Conservation (phyloP, 768 basidiomycete species). For the Suillus weaverae region DNA sequence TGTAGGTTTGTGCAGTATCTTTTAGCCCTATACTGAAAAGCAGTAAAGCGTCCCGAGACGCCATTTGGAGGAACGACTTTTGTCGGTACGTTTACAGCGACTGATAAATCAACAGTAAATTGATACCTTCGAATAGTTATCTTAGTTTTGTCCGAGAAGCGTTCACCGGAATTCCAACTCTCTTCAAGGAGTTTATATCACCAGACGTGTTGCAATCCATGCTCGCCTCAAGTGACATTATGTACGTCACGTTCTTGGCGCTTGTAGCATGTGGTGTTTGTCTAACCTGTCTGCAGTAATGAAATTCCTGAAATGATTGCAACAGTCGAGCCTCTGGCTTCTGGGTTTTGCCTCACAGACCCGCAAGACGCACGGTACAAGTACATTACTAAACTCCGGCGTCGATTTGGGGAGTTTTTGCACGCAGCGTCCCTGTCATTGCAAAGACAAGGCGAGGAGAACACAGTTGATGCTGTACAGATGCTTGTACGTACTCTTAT, state of each 20-base stretch:
- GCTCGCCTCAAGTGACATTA: constrained; percentile 59
- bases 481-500: constrained; percentile 18
- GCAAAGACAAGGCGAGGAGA: constrained; percentile 74
- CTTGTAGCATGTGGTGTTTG: not conserved
- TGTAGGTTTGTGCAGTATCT: constrained; percentile 36
- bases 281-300: constrained; percentile 41
- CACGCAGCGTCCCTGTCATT: constrained; percentile 69
- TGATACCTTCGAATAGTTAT: constrained; percentile 41
- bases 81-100: constrained; percentile 54
- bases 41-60: constrained; percentile 43
- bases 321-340: constrained; percentile 55
- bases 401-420: constrained; percentile 67
- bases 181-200: constrained; percentile 54
- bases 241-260: constrained; percentile 48
- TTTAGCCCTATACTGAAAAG: constrained; percentile 4
- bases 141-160: constrained; percentile 73
- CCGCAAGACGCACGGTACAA: constrained; percentile 62
- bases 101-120: not conserved
- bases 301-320: constrained; percentile 81
- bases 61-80: constrained; percentile 81
- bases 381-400: constrained; percentile 55
- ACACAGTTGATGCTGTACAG: constrained; percentile 78
- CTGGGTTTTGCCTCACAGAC: constrained; percentile 70
- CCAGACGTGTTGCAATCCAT: constrained; percentile 46
- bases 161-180: constrained; percentile 70